phyloP scores from a whole-genome alignment of 495 filamentous ascomycete species.

The Choiromyces venosus region DNA sequence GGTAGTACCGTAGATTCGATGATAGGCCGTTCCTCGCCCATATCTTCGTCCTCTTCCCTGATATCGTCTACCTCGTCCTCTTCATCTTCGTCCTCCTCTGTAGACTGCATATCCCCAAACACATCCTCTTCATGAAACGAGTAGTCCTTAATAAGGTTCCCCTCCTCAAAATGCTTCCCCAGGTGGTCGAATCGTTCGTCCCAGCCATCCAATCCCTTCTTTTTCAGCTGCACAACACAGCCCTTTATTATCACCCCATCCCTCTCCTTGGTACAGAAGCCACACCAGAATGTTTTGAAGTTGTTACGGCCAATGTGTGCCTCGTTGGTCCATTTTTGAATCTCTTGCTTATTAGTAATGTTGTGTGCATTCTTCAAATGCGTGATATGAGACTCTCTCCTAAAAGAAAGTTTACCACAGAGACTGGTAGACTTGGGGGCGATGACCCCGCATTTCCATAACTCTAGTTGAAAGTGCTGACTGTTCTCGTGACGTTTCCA shows the following conservation, averaged over 20 bases:
- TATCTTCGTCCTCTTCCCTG: not conserved
- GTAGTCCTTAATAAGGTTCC: conserved; percentile 21
- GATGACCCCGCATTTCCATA: conserved; percentile 64
- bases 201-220: conserved; percentile 55
- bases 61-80: conserved; percentile 41
- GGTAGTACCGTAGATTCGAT: conserved; percentile 19
- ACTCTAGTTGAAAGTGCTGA: conserved; percentile 70
- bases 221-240: conserved; percentile 52
- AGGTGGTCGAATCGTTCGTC: conserved; percentile 84
- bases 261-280: conserved; percentile 59
- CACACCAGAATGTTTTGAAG: conserved; percentile 78
- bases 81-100: conserved; percentile 38
- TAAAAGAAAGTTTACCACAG: conserved; percentile 59
- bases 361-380: conserved; percentile 49
- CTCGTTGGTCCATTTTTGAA: conserved; percentile 44
- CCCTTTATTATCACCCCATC: conserved; percentile 10
- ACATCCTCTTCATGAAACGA: conserved; percentile 32
- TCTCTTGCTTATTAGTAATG: conserved; percentile 46
- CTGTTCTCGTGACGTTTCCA: conserved; percentile 95
- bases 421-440: conserved; percentile 28
- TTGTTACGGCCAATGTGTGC: conserved; percentile 63
- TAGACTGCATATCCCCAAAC: conserved; percentile 15
- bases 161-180: conserved; percentile 66
- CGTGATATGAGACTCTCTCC: conserved; percentile 54
- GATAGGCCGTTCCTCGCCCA: not conserved